Conservation (phyloP, 2,329 filamentous ascomycete genomes). For the Aureobasidium namibiae region DNA sequence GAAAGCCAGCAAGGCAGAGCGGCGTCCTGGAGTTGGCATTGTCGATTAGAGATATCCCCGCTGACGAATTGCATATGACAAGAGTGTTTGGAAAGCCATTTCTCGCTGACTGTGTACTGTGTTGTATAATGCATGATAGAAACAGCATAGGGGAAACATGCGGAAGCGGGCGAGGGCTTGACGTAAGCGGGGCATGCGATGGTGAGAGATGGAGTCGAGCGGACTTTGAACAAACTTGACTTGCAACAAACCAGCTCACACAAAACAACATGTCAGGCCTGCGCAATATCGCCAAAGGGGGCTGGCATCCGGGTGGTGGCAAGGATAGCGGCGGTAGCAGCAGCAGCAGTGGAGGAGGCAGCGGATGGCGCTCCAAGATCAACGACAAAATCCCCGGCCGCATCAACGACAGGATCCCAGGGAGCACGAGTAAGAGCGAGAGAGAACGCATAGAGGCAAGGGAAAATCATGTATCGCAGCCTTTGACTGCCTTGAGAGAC, state of each 20-base stretch:
- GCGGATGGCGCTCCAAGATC: conserved; percentile 8
- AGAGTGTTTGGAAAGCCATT: background rate
- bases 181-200: conserved; percentile 2
- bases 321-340: conserved; percentile 25
- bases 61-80: background rate
- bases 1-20: background rate
- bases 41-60: conserved; percentile 8
- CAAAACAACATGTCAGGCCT: conserved; percentile 1
- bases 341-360: conserved; percentile 18
- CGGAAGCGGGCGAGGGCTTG: background rate
- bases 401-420: conserved; percentile 47
- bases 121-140: background rate
- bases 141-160: background rate
- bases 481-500: conserved; percentile 64
- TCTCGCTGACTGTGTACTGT: background rate
- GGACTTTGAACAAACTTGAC: background rate
- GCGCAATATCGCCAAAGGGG: conserved; percentile 33
- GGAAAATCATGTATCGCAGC: conserved; percentile 48
- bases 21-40: background rate
- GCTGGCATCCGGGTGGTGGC: conserved; percentile 39
- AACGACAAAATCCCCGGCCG: conserved; percentile 51
- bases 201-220: background rate
- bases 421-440: conserved; percentile 41
- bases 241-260: background rate
- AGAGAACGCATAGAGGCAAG: conserved; percentile 32